Base-by-base conservation (phyloP, 2,329 filamentous ascomycete species). In the Acephala macrosclerotiorum region DNA sequence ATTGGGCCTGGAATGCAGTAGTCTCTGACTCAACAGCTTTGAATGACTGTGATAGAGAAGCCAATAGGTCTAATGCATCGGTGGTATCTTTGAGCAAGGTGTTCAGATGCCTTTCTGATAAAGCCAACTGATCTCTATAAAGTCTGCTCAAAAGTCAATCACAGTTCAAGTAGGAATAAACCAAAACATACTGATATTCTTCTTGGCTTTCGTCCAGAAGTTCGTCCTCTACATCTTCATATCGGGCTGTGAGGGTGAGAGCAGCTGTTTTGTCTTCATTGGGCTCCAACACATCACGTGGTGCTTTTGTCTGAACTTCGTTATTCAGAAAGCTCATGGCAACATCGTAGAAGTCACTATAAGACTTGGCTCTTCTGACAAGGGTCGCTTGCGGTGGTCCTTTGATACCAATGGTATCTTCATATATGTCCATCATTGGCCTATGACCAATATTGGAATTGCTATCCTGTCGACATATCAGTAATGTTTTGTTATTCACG, bases 1-100 rank as follows among this genome's bases (percentile, higher is more conserved):
- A 99, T 78, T 97, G 94, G 56, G 91, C 88, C 76, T 94, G 92
- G 81, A 99, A 98, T 16, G 91, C 90, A n/a, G 91, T 92, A 0
- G 96, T 99, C 80, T 98, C 95, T 11, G 87, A 83, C 73, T 97
- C 94, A 58, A 99, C 95, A 0, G 90, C 84, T 71, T 90, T 89
- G 81, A 99, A 99, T 5, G 94, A 95, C 72, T 90, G 87, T 16
- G 94, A 94, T 18, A 99, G 84, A 0, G 87, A 89, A 18, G 91
- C 90, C 33, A 99, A 84, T 20, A 96, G 83, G 51, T 89, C 84
- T 45, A 99, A 83, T 0, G 94, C 91, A 20, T 86, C 86, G 62
- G 92, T 87, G 1, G 95, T 94, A 76, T 94, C 93, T 33, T 86
- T 82, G 26, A 97, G 85, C 16, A 99, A 84, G 47, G 87, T 87